Percentiles rank a stretch among this genome's conserved stretches.
phyloP scores from a whole-genome alignment of 257 asterid species.

The Ilex aquifolium region DNA sequence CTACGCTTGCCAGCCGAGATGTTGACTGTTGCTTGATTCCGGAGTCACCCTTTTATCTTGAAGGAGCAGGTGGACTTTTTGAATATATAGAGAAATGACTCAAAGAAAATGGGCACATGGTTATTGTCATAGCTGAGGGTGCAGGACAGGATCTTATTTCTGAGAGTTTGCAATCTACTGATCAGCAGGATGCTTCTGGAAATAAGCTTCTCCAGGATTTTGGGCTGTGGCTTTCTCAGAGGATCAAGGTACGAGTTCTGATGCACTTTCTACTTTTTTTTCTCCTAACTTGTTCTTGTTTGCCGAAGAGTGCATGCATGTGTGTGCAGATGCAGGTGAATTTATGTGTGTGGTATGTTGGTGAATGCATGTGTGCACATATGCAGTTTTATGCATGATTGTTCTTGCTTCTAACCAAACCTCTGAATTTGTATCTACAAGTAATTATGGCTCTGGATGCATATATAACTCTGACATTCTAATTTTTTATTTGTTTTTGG shows the following conservation, averaged over 20 bases:
- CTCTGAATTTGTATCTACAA: too few species aligned
- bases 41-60: conserved; percentile 85
- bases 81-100: conserved; percentile 69
- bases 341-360: too few species aligned
- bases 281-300: background rate
- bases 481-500: background rate
- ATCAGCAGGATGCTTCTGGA: conserved; percentile 70
- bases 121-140: conserved; percentile 91
- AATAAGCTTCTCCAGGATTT: conserved; percentile 74
- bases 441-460: too few species aligned
- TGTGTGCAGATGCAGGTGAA: too few species aligned
- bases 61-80: conserved; percentile 77
- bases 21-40: conserved; percentile 97
- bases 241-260: conserved; percentile 52
- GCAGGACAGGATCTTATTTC: conserved; percentile 83
- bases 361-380: too few species aligned
- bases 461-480: too few species aligned
- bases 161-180: conserved; percentile 41
- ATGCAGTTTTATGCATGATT: too few species aligned
- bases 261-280: background rate
- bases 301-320: background rate
- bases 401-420: too few species aligned
- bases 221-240: conserved; percentile 83
- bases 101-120: conserved; percentile 87
- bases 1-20: conserved; percentile 91